Percentiles rank a stretch among this genome's conserved stretches.
Conservation (phyloP, 176 grass and related monocot genomes). For the Saccharum spontaneum region DNA sequence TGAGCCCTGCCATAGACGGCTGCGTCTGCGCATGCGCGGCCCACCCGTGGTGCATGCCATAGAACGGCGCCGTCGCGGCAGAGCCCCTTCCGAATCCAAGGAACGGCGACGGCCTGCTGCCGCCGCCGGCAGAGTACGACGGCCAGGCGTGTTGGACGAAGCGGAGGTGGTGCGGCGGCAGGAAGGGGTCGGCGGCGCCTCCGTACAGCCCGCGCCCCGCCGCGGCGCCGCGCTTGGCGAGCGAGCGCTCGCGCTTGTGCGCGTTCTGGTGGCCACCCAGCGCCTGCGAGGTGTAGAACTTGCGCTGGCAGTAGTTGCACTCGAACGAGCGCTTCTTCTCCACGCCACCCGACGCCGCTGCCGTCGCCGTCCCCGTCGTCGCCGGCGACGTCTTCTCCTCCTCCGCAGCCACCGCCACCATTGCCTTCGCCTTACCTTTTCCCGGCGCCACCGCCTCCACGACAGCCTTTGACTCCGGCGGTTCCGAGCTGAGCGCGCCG, state of each 20-base stretch:
- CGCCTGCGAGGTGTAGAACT: conserved; percentile 93
- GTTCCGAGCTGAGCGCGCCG: conserved; percentile 16
- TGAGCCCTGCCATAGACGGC: neutral
- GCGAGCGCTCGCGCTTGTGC: neutral
- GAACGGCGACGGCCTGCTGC: conserved; percentile 1
- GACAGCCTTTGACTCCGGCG: neutral
- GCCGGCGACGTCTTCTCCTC: neutral
- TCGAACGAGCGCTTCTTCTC: conserved; percentile 57
- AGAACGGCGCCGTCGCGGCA: conserved; percentile 2
- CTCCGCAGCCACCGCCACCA: no score
- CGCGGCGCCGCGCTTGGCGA: no score
- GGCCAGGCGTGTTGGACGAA: no score
- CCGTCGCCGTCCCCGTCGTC: neutral
- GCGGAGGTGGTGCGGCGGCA: no score
- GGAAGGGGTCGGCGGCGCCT: no score
- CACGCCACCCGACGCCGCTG: neutral
- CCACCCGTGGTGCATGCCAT: conserved; percentile 36
- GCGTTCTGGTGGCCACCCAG: conserved; percentile 96
- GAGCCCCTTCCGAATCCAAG: neutral
- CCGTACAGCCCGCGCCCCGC: no score
- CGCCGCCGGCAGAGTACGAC: no score
- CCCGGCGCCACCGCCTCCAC: neutral
- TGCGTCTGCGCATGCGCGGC: neutral
- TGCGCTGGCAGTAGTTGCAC: conserved; percentile 87
- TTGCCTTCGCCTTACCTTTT: conserved; percentile 22